Percentiles rank a stretch among this genome's conserved stretches.
These are phyloP conservation scores for Oidiodendron maius DNA, from an alignment of 495 filamentous ascomycete species.

Conservation along the genomic window DNA sequence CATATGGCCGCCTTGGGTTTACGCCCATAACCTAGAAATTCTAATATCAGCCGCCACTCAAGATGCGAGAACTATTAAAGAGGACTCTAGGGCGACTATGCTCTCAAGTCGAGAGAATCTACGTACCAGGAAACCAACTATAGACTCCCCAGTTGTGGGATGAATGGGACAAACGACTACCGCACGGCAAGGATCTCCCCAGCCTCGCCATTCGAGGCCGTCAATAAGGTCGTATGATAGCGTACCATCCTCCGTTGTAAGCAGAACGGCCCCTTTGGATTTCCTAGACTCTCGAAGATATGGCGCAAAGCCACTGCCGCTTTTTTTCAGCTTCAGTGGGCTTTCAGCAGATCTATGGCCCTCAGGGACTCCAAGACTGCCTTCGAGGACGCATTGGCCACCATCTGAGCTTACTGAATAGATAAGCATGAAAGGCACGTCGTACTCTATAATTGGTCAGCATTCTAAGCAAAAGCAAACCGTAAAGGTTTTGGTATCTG, in stretches of 20 bases:
- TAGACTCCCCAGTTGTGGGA: constrained; percentile 54
- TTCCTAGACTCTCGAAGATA: constrained; percentile 65
- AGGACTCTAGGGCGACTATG: too few species aligned
- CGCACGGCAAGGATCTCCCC: constrained; percentile 55
- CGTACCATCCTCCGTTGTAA: constrained; percentile 51
- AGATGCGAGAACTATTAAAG: too few species aligned
- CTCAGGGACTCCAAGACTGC: constrained; percentile 54
- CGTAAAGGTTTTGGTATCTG: too few species aligned
- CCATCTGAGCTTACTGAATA: constrained; percentile 50
- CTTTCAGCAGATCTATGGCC: constrained; percentile 47
- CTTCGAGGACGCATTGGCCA: constrained; percentile 52
- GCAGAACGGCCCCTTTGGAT: constrained; percentile 46
- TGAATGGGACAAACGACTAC: constrained; percentile 66
- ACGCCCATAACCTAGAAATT: constrained; percentile 47
- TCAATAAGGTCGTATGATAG: constrained; percentile 41
- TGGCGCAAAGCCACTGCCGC: constrained; percentile 57
- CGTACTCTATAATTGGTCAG: constrained; percentile 31
- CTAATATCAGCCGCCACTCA: too few species aligned
- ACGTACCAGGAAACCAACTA: constrained; percentile 52
- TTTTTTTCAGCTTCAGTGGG: constrained; percentile 52
- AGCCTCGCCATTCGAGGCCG: constrained; percentile 58
- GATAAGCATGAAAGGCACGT: constrained; percentile 58
- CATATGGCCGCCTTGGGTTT: constrained; percentile 63
- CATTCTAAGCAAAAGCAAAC: background rate
- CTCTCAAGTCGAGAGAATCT: too few species aligned